phyloP scores from a whole-genome alignment of 2,329 filamentous ascomycete genomes.

The Xylariaceae sp. region DNA sequence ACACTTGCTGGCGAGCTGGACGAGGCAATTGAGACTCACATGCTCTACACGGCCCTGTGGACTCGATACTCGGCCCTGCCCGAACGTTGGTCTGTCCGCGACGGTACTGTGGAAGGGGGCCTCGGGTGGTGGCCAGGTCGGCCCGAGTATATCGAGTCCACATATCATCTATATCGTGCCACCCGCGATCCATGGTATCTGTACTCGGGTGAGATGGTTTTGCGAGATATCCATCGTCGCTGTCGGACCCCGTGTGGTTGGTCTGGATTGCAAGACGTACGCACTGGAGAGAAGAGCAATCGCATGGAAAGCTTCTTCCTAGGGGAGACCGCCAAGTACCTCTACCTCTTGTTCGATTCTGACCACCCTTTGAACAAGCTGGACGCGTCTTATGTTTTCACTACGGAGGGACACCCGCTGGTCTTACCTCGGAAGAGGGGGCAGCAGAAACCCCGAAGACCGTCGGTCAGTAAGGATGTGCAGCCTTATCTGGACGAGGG shows the following conservation, averaged over 20 bases:
- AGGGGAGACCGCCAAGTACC: slow-evolving; percentile 91
- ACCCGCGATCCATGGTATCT: slow-evolving; percentile 95
- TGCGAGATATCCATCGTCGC: slow-evolving; percentile 77
- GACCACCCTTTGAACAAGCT: slow-evolving; percentile 80
- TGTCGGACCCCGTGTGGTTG: slow-evolving; percentile 91
- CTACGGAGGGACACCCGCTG: slow-evolving; percentile 90
- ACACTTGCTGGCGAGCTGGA: slow-evolving; percentile 82
- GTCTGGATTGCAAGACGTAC: slow-evolving; percentile 79
- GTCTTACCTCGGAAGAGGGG: slow-evolving; percentile 58
- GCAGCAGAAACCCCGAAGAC: slow-evolving; percentile 16
- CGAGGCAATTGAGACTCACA: slow-evolving; percentile 81
- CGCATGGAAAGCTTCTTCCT: slow-evolving; percentile 99
- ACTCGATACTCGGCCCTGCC: slow-evolving; percentile 89
- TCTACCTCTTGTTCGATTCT: slow-evolving; percentile 84
- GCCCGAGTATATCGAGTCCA: slow-evolving; percentile 95
- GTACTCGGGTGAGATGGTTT: slow-evolving; percentile 90
- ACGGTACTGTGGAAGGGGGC: slow-evolving; percentile 75
- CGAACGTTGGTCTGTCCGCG: slow-evolving; percentile 84
- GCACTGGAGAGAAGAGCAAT: slow-evolving; percentile 78
- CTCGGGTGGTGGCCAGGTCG: slow-evolving; percentile 92
- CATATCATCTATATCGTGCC: slow-evolving; percentile 89
- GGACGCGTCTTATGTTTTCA: slow-evolving; percentile 86
- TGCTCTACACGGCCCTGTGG: slow-evolving; percentile 90
- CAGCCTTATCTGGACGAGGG: slow-evolving; percentile 33
- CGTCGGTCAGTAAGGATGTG: slow-evolving; percentile 16